Conservation (phyloP, 2,329 filamentous ascomycete genomes). For the Cytospora piceicola region DNA sequence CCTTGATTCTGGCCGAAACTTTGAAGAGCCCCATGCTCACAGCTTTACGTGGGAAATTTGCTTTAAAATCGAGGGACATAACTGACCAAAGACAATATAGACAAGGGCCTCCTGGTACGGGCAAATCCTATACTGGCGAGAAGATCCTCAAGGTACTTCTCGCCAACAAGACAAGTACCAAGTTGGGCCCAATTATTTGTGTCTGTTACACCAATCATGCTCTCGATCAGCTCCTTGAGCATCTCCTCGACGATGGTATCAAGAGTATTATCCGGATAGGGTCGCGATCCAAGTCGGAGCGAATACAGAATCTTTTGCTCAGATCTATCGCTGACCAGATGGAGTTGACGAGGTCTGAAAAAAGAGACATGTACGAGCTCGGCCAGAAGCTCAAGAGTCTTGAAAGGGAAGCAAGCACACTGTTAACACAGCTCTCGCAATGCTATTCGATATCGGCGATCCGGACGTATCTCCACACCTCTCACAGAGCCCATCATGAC, state of each 20-base stretch:
- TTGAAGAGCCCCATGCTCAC: background rate
- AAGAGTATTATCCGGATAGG: conserved; percentile 65
- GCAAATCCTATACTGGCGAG: conserved; percentile 66
- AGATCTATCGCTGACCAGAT: conserved; percentile 37
- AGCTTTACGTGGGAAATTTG: background rate
- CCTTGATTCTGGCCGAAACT: background rate
- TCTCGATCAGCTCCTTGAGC: conserved; percentile 62
- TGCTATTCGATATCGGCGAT: conserved; percentile 23
- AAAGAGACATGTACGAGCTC: conserved; percentile 4
- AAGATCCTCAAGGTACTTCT: conserved; percentile 61
- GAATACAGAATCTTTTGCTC: conserved; percentile 56
- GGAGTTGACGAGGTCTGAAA: conserved; percentile 47
- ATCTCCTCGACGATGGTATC: conserved; percentile 54
- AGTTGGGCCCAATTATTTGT: conserved; percentile 55
- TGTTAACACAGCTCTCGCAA: background rate
- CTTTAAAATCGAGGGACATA: background rate
- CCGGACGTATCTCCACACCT: conserved; percentile 31
- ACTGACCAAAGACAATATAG: background rate
- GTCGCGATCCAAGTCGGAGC: conserved; percentile 57
- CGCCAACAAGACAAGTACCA: conserved; percentile 43
- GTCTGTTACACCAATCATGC: conserved; percentile 58
- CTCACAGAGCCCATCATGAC: conserved; percentile 33
- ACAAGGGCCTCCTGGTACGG: conserved; percentile 73
- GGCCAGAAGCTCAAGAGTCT: background rate
- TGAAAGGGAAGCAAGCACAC: background rate